phyloP scores from a whole-genome alignment of 2,329 filamentous ascomycete genomes.

The Ceratocystis papillata region DNA sequence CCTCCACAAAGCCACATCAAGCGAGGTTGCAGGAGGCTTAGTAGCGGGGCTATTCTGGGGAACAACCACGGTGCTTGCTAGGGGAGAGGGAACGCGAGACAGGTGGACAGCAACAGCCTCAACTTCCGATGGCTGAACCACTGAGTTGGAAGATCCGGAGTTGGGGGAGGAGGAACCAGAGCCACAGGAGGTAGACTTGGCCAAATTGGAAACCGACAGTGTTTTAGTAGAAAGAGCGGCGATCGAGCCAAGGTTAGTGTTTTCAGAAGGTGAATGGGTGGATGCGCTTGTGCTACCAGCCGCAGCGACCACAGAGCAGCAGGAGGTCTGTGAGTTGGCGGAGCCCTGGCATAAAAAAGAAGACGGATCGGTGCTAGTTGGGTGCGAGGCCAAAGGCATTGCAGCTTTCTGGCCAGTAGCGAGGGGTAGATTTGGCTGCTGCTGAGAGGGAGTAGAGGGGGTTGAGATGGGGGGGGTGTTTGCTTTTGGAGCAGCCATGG shows the following conservation, averaged over 20 bases:
- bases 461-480: not conserved
- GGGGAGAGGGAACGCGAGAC: slow-evolving; percentile 5
- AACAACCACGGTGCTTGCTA: slow-evolving; percentile 3
- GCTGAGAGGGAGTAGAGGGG: not conserved
- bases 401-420: not conserved
- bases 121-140: not conserved
- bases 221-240: not conserved
- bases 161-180: not conserved
- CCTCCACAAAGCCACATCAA: slow-evolving; percentile 19
- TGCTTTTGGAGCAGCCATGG: not conserved
- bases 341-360: slow-evolving; percentile 10
- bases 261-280: not conserved
- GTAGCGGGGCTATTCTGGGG: not conserved
- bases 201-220: not conserved
- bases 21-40: not conserved
- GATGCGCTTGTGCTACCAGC: not conserved
- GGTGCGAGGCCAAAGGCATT: not conserved
- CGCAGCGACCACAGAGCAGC: not conserved
- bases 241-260: not conserved
- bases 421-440: not conserved
- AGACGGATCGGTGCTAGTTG: not conserved
- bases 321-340: not conserved
- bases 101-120: slow-evolving; percentile 17
- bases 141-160: not conserved
- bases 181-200: not conserved